Base-by-base conservation (phyloP, 2,329 filamentous ascomycete species). In the Coniochaeta sp. region DNA sequence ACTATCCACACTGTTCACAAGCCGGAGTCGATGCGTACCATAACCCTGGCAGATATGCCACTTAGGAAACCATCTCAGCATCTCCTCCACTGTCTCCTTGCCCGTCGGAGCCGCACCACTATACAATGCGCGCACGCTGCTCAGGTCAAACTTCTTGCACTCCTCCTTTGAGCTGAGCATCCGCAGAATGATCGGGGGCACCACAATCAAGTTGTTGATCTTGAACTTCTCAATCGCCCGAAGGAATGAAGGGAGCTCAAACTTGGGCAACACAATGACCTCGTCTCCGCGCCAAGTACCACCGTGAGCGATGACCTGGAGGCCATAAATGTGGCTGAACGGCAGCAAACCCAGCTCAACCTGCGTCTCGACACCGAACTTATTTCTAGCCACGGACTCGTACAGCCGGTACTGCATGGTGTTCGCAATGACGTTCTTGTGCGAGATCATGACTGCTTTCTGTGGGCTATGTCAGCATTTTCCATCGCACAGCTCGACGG, bases 401-500 rank as follows among this genome's bases (percentile, higher is more conserved):
- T 71, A 85, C 0, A 79, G 69, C 7, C 68, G 69, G 59, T 87
- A 79, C 70, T 92, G 89, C 55, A 91, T 68, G 0, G 85, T 81
- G 68, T 93, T 93, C 58, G 89, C 83, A 55, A 93, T 93, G 50
- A 93, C 87, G 64, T 93, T 93, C 40, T 76, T 76, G 70, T 93
- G 90, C 3, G 89, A 89, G 61, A 93, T 89, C 86, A 90, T 91
- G 58, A 93, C 90, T 52, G 89, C 90, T 87, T 92, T 91, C 84
- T 89, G 61, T 10, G 6, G 5, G 24, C 1, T 5, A 16, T 42
- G 50, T 57, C 57, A 69, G 40, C 65, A 59, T 28, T 32, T 12
- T 28, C 54, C 50, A 22, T 16, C 36, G 9, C 6, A 17, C 1
- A 32, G 10, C 24, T n/a, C n/a, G n/a, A 36, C 44, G 1, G 57